A percentile compares a stretch with the other conserved stretches of the same genome.
Conservation (phyloP, 208 protist genomes). For the Trypanosoma congolense region DNA sequence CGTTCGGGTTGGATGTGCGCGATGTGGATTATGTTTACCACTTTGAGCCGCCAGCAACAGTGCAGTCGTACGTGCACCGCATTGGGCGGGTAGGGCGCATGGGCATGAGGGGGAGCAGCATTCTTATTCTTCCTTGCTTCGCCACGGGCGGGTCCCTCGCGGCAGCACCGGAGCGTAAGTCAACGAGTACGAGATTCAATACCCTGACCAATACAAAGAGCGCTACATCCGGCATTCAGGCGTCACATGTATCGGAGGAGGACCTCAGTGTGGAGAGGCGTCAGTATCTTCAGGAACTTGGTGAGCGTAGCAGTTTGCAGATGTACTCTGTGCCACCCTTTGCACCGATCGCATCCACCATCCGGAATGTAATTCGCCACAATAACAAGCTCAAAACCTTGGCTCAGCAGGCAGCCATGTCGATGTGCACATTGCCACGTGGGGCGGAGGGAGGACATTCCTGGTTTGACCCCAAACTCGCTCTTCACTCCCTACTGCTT, state of each 20-base stretch:
- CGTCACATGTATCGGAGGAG: constrained; percentile 22
- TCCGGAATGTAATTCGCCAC: constrained; percentile 68
- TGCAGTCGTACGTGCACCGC: constrained; percentile 84
- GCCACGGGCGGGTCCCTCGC: constrained; percentile 15
- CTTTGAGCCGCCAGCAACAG: constrained; percentile 78
- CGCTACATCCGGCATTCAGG: constrained; percentile 50
- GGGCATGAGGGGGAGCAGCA: constrained; percentile 82
- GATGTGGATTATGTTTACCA: constrained; percentile 92
- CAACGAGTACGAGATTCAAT: constrained; percentile 56
- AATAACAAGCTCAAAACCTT: constrained; percentile 50
- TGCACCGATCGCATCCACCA: constrained; percentile 68
- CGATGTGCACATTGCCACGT: constrained; percentile 41
- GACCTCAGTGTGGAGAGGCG: constrained; percentile 31
- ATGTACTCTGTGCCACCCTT: constrained; percentile 65
- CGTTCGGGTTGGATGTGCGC: constrained; percentile 87
- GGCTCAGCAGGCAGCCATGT: constrained; percentile 58
- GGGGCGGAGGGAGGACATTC: constrained; percentile 14
- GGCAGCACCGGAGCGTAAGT: constrained; percentile 56
- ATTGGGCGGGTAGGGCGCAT: constrained; percentile 88
- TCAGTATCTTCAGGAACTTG: constrained; percentile 55
- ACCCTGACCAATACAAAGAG: constrained; percentile 76
- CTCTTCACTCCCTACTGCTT: constrained; percentile 52
- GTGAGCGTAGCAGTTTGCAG: constrained; percentile 39
- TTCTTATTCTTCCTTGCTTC: constrained; percentile 72
- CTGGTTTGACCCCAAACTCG: constrained; percentile 71